These are phyloP conservation scores for Candida glucosophila DNA, from an alignment of 1,139 yeast species.

Conservation along the genomic window DNA sequence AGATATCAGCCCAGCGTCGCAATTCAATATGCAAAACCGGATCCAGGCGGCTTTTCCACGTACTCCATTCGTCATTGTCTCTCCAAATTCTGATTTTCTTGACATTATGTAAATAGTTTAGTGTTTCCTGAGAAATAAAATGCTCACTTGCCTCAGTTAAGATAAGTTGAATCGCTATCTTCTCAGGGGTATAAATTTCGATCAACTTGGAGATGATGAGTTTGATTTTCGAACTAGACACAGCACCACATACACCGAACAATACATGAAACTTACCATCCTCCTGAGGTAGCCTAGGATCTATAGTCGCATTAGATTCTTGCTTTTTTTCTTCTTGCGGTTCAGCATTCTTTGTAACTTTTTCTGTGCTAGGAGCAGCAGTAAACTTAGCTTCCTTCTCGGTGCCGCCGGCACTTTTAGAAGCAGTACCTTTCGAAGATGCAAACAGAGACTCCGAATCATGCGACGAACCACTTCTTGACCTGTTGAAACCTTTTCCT, in stretches of 20 bases:
- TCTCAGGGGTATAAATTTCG: constrained; percentile 74
- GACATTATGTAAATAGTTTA: constrained; percentile 24
- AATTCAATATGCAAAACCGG: constrained; percentile 91
- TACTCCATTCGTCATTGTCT: constrained; percentile 86
- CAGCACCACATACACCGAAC: constrained; percentile 86
- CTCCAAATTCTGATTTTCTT: constrained; percentile 67
- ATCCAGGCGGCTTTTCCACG: constrained; percentile 79
- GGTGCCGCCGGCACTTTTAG: constrained; percentile 3
- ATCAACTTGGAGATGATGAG: constrained; percentile 66
- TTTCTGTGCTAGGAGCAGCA: too few species aligned
- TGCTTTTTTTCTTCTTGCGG: constrained; percentile 7
- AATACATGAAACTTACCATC: constrained; percentile 85
- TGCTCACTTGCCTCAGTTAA: constrained; percentile 78
- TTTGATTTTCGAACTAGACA: constrained; percentile 69
- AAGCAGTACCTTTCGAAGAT: constrained; percentile 11
- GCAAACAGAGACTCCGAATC: constrained; percentile 5
- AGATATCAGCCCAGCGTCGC: constrained; percentile 91
- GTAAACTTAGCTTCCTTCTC: constrained; percentile 3
- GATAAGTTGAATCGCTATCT: constrained; percentile 70
- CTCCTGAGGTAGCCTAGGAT: constrained; percentile 79
- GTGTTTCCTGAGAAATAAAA: constrained; percentile 57
- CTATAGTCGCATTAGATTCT: constrained; percentile 50
- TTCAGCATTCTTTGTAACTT: constrained; percentile 1
- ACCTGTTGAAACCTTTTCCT: constrained; percentile 21
- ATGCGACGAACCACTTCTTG: constrained; percentile 32